These are phyloP conservation scores for Pezicula neosporulosa DNA, from an alignment of 2,329 filamentous ascomycete genomes.

Conservation along the genomic window DNA sequence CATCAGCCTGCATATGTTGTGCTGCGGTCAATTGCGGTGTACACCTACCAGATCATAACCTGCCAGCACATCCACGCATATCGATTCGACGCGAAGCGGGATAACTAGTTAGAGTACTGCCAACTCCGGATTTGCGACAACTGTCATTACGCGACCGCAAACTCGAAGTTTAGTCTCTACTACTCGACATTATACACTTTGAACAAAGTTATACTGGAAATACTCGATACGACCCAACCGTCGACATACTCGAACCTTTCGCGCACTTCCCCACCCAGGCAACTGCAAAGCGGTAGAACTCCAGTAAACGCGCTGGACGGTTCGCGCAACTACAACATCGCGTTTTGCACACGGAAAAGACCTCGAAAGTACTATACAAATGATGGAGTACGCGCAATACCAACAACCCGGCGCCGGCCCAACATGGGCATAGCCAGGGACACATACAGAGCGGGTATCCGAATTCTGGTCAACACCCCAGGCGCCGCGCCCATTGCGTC, in stretches of 20 bases:
- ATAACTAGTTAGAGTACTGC: conserved; percentile 21
- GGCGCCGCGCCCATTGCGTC: conserved; percentile 59
- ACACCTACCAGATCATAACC: conserved; percentile 43
- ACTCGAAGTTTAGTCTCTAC: conserved; percentile 2
- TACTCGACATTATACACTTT: conserved; percentile 2
- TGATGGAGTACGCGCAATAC: conserved; percentile 76
- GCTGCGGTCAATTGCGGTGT: conserved; percentile 50
- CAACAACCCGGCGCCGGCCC: conserved; percentile 55
- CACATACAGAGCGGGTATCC: conserved; percentile 61
- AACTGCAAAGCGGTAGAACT: neutral
- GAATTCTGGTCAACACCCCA: conserved; percentile 51
- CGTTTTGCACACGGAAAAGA: conserved; percentile 22
- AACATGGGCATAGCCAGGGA: conserved; percentile 57
- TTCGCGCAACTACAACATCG: conserved; percentile 2
- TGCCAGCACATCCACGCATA: conserved; percentile 62
- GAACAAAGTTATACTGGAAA: neutral
- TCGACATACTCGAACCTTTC: neutral
- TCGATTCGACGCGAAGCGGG: conserved; percentile 42
- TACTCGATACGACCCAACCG: neutral
- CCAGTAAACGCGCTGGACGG: neutral
- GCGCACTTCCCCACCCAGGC: neutral
- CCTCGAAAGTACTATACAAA: conserved; percentile 33
- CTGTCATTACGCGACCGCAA: conserved; percentile 18
- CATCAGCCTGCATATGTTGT: conserved; percentile 59
- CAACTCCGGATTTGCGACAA: conserved; percentile 22